Base-by-base conservation (phyloP, 495 filamentous ascomycete species). In the Xylaria palmicola region DNA sequence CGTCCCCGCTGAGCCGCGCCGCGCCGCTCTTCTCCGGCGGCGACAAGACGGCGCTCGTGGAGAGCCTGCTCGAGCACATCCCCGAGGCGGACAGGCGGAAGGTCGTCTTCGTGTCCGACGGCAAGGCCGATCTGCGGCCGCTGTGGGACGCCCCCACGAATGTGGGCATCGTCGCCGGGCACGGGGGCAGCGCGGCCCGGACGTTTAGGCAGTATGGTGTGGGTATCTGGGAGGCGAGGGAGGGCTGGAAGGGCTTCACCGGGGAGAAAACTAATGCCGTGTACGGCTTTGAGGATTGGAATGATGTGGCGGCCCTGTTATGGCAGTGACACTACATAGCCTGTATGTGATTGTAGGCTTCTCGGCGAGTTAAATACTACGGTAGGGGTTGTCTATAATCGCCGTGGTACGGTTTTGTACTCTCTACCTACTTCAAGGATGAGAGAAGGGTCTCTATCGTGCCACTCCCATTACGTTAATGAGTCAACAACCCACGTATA, bases 21-120 rank as follows among this genome's bases (percentile, higher is more conserved):
- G 52, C 68, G 8, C 44, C 52, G n/a, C 39, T 56, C 36, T 56
- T 44, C 27, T 56, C 52, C 20, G 52, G 52, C 9, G 52, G 52
- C 1, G 52, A 56, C 15, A 56, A 56, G 17, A 44, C 52, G 7
- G 22, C n/a, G 0, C 39, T 56, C 15, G 32, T 56, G 4, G 9
- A 15, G n/a, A 22, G 12, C 6, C 24, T 56, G 19, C 26, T 44
- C 6, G 8, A 32, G 10, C n/a, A n/a, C 6, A 12, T 43, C 6
- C 37, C 27, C 3, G n/a, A 24, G 6, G 8, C 4, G 7, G 22
- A 43, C 24, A 56, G 44, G n/a, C 15, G 20, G n/a, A 56, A 56
- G 39, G 24, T 56, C 12, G 52, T 56, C 9, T 56, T 56, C 15
- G 15, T 56, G 39, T 56, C 52, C 13, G 52, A 56, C 17, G 26